These are phyloP conservation scores for Melampsora americana DNA, from an alignment of 1,284 basidiomycete genomes.

Conservation along the genomic window DNA sequence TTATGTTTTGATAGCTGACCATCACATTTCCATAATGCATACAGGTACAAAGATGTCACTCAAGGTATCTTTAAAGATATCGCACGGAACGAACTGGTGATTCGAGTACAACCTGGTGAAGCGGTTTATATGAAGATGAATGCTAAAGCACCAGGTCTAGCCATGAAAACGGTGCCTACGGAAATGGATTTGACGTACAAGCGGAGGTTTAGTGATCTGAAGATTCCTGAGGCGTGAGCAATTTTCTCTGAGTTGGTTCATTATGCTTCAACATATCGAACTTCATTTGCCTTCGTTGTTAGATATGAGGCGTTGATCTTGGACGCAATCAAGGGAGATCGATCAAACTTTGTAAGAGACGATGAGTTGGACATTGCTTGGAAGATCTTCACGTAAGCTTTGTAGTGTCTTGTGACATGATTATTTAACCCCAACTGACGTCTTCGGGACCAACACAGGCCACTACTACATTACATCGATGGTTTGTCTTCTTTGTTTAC, in stretches of 20 bases:
- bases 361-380: constrained; percentile 92
- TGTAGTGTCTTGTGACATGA: not conserved
- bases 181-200: constrained; percentile 98
- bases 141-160: constrained; percentile 82
- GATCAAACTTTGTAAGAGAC: constrained; percentile 88
- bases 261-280: no score
- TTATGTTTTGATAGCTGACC: not conserved
- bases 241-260: not conserved
- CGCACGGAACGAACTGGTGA: constrained; percentile 86
- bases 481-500: constrained; percentile 8
- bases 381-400: constrained; percentile 61
- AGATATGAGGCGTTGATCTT: constrained; percentile 77
- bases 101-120: constrained; percentile 90
- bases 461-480: constrained; percentile 41
- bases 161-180: constrained; percentile 81
- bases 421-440: not conserved
- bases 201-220: constrained; percentile 77
- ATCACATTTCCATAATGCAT: not conserved
- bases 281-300: not conserved
- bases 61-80: constrained; percentile 93
- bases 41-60: constrained; percentile 81
- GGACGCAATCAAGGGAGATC: constrained; percentile 81
- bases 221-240: constrained; percentile 79
- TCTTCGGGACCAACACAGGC: constrained; percentile 19
- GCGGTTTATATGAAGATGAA: constrained; percentile 94